These are phyloP conservation scores for Saccharomycopsis schoenii DNA, from an alignment of 805 yeast species.

Conservation along the genomic window DNA sequence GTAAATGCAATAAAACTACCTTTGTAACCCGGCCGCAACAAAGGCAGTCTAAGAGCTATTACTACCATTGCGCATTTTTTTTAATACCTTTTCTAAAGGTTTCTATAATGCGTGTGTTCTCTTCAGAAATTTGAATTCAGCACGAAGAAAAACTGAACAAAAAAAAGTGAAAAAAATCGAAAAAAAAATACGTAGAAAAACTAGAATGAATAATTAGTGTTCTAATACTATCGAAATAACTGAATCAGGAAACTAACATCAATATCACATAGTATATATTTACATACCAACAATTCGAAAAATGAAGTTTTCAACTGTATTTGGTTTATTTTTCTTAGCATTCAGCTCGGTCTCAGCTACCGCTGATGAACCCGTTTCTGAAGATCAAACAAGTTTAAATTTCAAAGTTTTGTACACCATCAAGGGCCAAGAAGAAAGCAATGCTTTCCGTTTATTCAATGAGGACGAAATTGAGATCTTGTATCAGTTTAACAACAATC, in stretches of 20 bases:
- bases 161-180: neutral
- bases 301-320: conserved; percentile 10
- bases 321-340: conserved; percentile 4
- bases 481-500: conserved; percentile 45
- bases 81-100: neutral
- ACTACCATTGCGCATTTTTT: too few relatives aligned
- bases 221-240: too few relatives aligned
- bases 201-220: neutral
- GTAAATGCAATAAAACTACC: too few relatives aligned
- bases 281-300: neutral
- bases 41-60: too few relatives aligned
- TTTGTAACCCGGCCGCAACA: neutral
- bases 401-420: conserved; percentile 10
- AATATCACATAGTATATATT: too few relatives aligned
- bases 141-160: neutral
- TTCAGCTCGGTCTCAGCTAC: conserved; percentile 5
- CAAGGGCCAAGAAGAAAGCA: conserved; percentile 3
- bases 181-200: neutral
- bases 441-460: conserved; percentile 29
- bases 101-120: neutral
- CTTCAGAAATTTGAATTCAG: neutral
- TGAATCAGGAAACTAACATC: neutral
- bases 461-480: conserved; percentile 45
- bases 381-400: conserved; percentile 2
- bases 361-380: conserved; percentile 4